Conservation (phyloP, 441 rosid genomes). For the Jatropha podagrica region DNA sequence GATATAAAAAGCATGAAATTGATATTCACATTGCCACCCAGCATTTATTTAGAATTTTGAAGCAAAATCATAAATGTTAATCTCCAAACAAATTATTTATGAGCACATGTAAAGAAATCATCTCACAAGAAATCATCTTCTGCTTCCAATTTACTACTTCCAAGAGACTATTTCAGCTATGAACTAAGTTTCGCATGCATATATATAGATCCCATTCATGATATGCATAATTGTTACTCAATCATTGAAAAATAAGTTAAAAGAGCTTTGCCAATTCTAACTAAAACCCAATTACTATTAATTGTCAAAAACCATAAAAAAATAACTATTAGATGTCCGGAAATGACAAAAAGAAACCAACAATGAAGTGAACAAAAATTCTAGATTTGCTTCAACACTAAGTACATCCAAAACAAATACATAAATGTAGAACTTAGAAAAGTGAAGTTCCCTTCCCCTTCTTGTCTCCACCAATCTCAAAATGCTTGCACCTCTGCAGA, state of each 20-base stretch:
- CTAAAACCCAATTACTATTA: neutral
- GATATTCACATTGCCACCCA: too few species aligned
- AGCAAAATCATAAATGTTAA: too few species aligned
- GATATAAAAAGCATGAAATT: too few species aligned
- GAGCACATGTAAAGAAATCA: too few species aligned
- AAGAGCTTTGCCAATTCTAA: neutral
- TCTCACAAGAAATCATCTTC: too few species aligned
- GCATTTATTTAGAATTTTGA: too few species aligned
- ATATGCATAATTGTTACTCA: neutral
- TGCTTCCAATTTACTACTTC: too few species aligned
- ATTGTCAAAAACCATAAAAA: neutral
- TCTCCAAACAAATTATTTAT: too few species aligned
- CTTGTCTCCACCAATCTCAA: slow-evolving; percentile 65
- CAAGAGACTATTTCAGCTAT: too few species aligned
- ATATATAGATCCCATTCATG: too few species aligned
- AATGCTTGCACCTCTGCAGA: slow-evolving; percentile 57
- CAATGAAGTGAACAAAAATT: neutral
- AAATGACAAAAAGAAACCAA: neutral
- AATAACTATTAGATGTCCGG: neutral
- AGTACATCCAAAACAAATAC: neutral
- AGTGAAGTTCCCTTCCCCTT: slow-evolving; percentile 63
- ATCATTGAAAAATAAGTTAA: neutral
- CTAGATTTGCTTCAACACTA: neutral
- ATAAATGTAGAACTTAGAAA: slow-evolving; percentile 30
- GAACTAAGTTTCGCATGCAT: too few species aligned